Percentiles rank a stretch among this genome's conserved stretches.
Evolutionary conservation across 768 basidiomycete species (phyloP).

Genomic region (Fibroporia radiculosa): DNA sequence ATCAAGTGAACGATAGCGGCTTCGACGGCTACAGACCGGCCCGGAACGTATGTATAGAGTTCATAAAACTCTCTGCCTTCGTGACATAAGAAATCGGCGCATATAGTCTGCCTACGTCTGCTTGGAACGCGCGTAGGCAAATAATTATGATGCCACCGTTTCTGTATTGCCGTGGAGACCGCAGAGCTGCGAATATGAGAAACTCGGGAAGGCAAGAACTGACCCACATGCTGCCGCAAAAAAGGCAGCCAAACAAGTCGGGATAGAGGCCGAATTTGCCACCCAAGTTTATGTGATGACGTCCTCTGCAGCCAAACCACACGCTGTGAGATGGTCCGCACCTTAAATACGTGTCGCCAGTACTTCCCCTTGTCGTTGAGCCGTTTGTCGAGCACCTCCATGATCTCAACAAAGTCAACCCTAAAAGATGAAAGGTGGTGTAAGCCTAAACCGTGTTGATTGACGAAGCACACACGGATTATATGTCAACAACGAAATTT

Average conservation of each 20-base stretch:
- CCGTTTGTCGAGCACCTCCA: slow-evolving; percentile 98
- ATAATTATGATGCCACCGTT: too few species aligned
- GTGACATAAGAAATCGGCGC: too few species aligned
- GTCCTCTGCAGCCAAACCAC: not conserved
- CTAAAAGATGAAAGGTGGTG: slow-evolving; percentile 32
- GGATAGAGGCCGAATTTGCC: too few species aligned
- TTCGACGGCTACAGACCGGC: too few species aligned
- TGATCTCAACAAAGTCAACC: slow-evolving; percentile 93
- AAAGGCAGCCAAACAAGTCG: too few species aligned
- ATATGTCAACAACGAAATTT: slow-evolving; percentile 90
- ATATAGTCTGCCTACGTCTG: too few species aligned
- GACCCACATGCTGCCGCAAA: too few species aligned
- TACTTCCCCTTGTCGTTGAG: slow-evolving; percentile 98
- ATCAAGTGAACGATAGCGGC: not conserved
- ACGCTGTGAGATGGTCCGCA: slow-evolving; percentile 20
- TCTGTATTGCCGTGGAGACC: too few species aligned
- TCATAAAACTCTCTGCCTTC: too few species aligned
- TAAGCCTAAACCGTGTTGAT: not conserved
- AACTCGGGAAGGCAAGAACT: too few species aligned
- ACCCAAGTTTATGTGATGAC: not conserved
- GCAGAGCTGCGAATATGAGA: too few species aligned
- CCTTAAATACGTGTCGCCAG: slow-evolving; percentile 99
- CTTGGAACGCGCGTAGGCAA: too few species aligned
- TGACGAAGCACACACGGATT: slow-evolving; percentile 59
- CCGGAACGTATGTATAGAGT: not conserved